Evolutionary conservation across 306 rosid genomes (phyloP).

Genomic region (Prunus salicina): DNA sequence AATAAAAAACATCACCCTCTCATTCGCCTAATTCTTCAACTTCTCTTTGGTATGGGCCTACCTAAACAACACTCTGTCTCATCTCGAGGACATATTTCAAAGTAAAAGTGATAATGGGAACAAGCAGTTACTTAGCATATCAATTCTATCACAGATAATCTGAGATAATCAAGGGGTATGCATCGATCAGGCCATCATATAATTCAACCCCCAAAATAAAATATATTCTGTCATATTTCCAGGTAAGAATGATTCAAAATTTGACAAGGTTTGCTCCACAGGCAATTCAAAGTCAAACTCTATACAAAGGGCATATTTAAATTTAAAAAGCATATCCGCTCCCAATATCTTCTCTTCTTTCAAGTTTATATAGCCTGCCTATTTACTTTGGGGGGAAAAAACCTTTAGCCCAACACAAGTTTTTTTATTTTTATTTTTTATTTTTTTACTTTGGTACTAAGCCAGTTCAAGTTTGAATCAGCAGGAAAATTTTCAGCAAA

Average conservation of each 20-base stretch:
- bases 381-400: background rate
- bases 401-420: background rate
- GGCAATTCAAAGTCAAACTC: background rate
- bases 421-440: too few relatives aligned
- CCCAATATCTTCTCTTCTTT: background rate
- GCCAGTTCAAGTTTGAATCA: background rate
- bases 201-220: background rate
- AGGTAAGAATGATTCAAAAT: background rate
- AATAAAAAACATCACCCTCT: background rate
- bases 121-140: background rate
- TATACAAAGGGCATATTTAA: too few relatives aligned
- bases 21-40: background rate
- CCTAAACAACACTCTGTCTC: background rate
- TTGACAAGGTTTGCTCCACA: background rate
- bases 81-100: background rate
- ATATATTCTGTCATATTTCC: background rate
- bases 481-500: conserved; percentile 1
- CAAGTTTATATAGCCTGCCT: background rate
- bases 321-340: background rate
- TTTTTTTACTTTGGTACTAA: too few relatives aligned
- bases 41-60: background rate
- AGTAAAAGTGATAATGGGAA: background rate
- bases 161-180: background rate
- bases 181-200: background rate
- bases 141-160: background rate